These are phyloP conservation scores for Candida chilensis DNA, from an alignment of 805 yeast genomes.

Conservation along the genomic window DNA sequence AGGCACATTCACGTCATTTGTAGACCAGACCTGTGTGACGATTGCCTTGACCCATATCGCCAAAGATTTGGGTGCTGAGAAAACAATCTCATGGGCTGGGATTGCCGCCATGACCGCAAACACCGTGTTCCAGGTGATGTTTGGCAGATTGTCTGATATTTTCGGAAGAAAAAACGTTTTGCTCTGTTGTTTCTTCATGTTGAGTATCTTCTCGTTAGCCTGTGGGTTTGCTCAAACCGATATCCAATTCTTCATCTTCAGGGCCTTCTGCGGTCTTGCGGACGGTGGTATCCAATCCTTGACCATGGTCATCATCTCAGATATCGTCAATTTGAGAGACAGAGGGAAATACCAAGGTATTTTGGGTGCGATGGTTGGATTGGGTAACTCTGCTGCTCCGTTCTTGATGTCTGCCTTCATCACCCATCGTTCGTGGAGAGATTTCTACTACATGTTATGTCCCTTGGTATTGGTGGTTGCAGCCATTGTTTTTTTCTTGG, in stretches of 20 bases:
- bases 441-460: constrained; percentile 38
- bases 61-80: constrained; percentile 31
- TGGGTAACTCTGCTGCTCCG: constrained; percentile 49
- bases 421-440: constrained; percentile 39
- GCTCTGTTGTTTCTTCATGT: constrained; percentile 23
- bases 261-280: constrained; percentile 50
- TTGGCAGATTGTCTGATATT: constrained; percentile 47
- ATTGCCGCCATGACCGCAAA: constrained; percentile 43
- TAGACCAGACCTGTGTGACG: constrained; percentile 40
- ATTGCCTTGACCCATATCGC: constrained; percentile 42
- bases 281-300: constrained; percentile 43
- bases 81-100: constrained; percentile 51
- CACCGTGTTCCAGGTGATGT: constrained; percentile 40
- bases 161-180: constrained; percentile 41
- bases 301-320: constrained; percentile 44
- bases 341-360: constrained; percentile 53
- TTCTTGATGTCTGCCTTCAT: constrained; percentile 44
- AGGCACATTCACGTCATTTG: constrained; percentile 30
- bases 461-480: constrained; percentile 27
- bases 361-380: constrained; percentile 38
- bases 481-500: constrained; percentile 17
- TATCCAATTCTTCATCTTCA: constrained; percentile 37
- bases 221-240: constrained; percentile 42
- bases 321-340: constrained; percentile 40
- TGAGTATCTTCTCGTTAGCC: constrained; percentile 35